These are phyloP conservation scores for Boletus vermiculosoides DNA, from an alignment of 768 basidiomycete species.

Conservation along the genomic window DNA sequence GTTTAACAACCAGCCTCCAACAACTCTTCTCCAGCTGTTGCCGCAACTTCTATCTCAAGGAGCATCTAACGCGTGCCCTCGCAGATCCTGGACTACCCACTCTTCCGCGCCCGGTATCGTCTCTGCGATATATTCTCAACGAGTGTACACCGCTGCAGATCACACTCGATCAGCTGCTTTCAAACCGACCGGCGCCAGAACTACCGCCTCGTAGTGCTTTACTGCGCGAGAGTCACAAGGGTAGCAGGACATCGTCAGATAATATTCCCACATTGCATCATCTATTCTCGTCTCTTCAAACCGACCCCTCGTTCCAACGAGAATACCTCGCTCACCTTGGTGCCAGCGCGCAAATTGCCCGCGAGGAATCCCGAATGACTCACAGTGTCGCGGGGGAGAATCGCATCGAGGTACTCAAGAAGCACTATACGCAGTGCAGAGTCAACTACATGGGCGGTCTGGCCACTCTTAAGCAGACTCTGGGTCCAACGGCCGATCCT, in stretches of 20 bases:
- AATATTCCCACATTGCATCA: neutral
- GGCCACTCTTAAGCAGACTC: neutral
- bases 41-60: too few species aligned
- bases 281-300: neutral
- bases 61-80: neutral
- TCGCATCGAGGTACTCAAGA: neutral
- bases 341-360: neutral
- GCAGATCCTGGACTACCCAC: neutral
- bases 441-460: neutral
- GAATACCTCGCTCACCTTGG: conserved; percentile 12
- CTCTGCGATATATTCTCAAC: neutral
- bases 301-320: neutral
- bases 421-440: conserved; percentile 1
- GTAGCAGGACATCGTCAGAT: neutral
- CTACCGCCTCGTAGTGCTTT: neutral
- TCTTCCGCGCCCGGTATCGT: fast-evolving
- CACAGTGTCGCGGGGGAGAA: too few species aligned
- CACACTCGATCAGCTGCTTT: neutral
- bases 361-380: neutral
- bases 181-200: neutral
- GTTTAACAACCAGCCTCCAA: too few species aligned
- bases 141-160: neutral
- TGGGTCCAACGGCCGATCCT: conserved; percentile 8
- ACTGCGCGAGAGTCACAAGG: neutral
- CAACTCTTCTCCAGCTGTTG: too few species aligned